These are phyloP conservation scores for Russula olivacea DNA, from an alignment of 768 basidiomycete species.

Conservation along the genomic window DNA sequence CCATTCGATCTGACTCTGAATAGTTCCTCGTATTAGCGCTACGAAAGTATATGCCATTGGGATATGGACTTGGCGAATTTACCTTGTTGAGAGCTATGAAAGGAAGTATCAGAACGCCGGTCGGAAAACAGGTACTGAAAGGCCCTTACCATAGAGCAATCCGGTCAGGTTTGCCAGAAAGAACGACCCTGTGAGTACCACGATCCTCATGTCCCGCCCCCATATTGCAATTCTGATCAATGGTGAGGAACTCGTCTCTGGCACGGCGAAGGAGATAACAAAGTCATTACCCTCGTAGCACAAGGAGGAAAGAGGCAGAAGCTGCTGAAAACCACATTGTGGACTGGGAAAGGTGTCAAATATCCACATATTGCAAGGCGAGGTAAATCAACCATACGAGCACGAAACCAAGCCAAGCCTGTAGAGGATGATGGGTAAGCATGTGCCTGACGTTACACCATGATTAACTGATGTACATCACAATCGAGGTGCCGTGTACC, in stretches of 20 bases:
- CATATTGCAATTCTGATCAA: slow-evolving; percentile 20
- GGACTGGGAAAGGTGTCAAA: neutral
- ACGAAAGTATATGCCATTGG: neutral
- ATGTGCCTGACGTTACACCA: neutral
- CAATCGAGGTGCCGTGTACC: slow-evolving; percentile 10
- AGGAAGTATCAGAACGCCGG: neutral
- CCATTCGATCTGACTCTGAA: slow-evolving; percentile 11
- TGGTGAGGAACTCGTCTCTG: neutral
- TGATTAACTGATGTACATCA: neutral
- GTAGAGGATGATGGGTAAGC: neutral
- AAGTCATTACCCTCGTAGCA: slow-evolving; percentile 16
- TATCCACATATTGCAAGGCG: neutral
- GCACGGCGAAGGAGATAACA: no score
- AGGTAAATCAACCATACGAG: slow-evolving; percentile 5
- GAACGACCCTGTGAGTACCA: neutral
- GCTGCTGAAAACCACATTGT: slow-evolving; percentile 8
- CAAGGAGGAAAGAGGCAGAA: slow-evolving; percentile 18
- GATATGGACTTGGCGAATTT: no score
- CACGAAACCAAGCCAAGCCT: slow-evolving; percentile 17
- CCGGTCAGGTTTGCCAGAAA: slow-evolving; percentile 5
- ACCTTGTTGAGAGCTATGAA: slow-evolving; percentile 12
- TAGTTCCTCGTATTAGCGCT: neutral
- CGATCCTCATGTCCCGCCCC: slow-evolving; percentile 11
- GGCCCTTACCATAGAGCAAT: neutral
- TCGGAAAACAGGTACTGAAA: neutral